Evolutionary conservation across 2,329 filamentous ascomycete species (phyloP), one percentile per base, ranked within the genome.

Genomic region (Sclerotinia minor): DNA sequence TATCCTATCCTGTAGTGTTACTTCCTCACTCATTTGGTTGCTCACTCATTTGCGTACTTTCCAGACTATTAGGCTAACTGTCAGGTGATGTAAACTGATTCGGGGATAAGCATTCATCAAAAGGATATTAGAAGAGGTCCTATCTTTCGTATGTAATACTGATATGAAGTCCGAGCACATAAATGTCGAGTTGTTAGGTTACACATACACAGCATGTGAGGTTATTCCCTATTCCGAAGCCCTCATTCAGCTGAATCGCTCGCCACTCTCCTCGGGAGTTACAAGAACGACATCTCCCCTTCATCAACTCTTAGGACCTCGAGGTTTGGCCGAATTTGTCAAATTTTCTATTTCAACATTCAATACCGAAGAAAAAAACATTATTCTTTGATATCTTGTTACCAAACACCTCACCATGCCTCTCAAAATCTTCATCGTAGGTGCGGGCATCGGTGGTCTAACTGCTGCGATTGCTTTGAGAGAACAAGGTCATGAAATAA

Each of bases 401-500:
- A 13, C 11, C 29, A 32, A 6, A 38, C 35, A 35, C 2, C n/a
- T n/a, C 8, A 38, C 3, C 45, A 61, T 35, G 44, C 29, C 63
- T 7, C 50, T 67, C 19, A 60, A 50, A 38, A 81, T 85, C 41
- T 76, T 85, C 44, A 81, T 86, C 60, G 82, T 86, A 7, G 84
- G 84, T 19, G 81, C 80, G 71, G 86, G 86, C 9, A 85, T 89
- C 65, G 87, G 84, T 55, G 87, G 86, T 26, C 79, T 88, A 44
- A 86, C 85, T 11, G 84, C 85, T 15, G 84, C 85, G 26, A 85
- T 88, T 67, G 86, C 88, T 78, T 87, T 85, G 72, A 78, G 83
- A 59, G 81, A 84, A 26, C 86, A 88, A 75, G 86, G 86, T 8
- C 65, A 69, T 67, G 45, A 63, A 60, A 21, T 67, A 32, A 58